Evolutionary conservation across 192 early-diverging fungal species (phyloP).

Genomic region (Dissophora globulifera): DNA sequence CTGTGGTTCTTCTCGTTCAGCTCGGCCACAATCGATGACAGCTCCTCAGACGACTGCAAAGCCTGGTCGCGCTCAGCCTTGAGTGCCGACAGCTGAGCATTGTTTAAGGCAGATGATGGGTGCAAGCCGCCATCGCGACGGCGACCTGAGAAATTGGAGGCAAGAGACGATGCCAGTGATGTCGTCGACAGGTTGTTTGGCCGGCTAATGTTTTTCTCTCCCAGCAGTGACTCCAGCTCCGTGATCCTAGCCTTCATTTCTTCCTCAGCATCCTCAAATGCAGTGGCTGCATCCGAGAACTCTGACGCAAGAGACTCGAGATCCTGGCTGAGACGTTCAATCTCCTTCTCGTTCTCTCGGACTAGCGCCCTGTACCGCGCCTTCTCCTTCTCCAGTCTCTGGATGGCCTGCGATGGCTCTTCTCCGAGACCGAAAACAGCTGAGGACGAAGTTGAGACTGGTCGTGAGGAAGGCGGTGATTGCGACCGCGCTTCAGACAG

Average conservation of each 20-base stretch:
- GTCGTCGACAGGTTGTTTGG: constrained; percentile 17
- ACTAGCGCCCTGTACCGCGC: constrained; percentile 36
- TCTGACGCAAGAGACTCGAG: constrained; percentile 52
- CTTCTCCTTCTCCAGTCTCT: constrained; percentile 38
- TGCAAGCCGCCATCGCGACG: constrained; percentile 7
- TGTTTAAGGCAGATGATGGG: background rate
- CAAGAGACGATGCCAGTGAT: constrained; percentile 26
- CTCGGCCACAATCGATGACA: constrained; percentile 43
- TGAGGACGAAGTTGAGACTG: constrained; percentile 19
- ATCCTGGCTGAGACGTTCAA: constrained; percentile 48
- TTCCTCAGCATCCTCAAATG: constrained; percentile 55
- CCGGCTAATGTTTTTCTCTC: constrained; percentile 10
- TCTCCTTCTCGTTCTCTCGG: constrained; percentile 47
- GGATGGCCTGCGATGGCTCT: constrained; percentile 15
- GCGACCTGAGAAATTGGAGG: constrained; percentile 12
- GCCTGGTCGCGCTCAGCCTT: constrained; percentile 39
- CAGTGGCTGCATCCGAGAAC: constrained; percentile 41
- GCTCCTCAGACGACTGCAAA: constrained; percentile 36
- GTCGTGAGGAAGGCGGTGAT: constrained; percentile 14
- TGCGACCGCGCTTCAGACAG: constrained; percentile 13
- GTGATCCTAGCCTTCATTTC: constrained; percentile 50
- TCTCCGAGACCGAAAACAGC: constrained; percentile 7
- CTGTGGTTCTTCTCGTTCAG: constrained; percentile 50
- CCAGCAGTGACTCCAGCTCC: constrained; percentile 39
- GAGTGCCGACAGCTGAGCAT: constrained; percentile 18